Evolutionary conservation across 768 basidiomycete species (phyloP).

Genomic region (Tubosaeta brunneosetosa): DNA sequence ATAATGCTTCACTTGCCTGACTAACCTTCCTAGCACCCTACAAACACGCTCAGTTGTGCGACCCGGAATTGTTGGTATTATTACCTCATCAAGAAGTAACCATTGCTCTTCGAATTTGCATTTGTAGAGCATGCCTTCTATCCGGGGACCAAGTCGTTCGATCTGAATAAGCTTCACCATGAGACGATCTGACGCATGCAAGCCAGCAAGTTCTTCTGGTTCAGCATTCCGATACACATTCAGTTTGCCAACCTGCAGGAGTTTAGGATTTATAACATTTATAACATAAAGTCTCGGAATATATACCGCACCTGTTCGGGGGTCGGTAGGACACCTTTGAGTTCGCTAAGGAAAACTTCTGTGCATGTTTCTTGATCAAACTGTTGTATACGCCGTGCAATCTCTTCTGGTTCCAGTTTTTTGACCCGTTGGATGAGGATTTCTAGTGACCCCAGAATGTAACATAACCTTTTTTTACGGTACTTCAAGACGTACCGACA

Average conservation of each 20-base stretch:
- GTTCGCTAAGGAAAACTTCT: slow-evolving; percentile 82
- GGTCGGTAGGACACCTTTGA: slow-evolving; percentile 83
- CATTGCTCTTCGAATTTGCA: slow-evolving; percentile 84
- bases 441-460: slow-evolving; percentile 44
- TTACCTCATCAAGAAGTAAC: slow-evolving; percentile 75
- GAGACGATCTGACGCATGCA: slow-evolving; percentile 94
- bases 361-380: slow-evolving; percentile 87
- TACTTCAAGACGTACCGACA: slow-evolving; percentile 60
- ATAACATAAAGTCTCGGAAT: not conserved
- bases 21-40: slow-evolving; percentile 79
- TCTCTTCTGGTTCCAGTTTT: slow-evolving; percentile 80
- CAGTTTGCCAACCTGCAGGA: slow-evolving; percentile 73
- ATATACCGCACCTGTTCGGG: slow-evolving; percentile 69
- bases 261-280: not conserved
- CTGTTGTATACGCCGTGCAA: slow-evolving; percentile 76
- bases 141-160: slow-evolving; percentile 77
- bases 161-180: slow-evolving; percentile 98
- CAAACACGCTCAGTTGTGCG: slow-evolving; percentile 4
- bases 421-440: slow-evolving; percentile 88
- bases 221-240: slow-evolving; percentile 87
- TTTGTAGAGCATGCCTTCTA: slow-evolving; percentile 95
- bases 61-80: not conserved
- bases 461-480: not conserved
- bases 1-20: slow-evolving; percentile 74
- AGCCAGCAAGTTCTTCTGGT: slow-evolving; percentile 74